phyloP scores from a whole-genome alignment of 176 grass and related monocot genomes.

The Oryza officinalis region DNA sequence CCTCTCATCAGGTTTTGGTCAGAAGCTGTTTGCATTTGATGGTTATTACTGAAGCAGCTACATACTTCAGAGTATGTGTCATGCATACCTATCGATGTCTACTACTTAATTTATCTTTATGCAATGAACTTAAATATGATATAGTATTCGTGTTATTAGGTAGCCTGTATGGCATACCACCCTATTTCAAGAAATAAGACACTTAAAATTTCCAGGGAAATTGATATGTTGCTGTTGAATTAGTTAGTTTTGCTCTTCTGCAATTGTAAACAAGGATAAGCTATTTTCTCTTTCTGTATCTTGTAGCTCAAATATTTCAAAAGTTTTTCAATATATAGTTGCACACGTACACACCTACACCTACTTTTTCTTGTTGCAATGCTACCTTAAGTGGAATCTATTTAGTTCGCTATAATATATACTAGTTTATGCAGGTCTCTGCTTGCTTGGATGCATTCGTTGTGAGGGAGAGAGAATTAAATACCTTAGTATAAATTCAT shows the following conservation, averaged over 20 bases:
- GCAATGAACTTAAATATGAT: background rate
- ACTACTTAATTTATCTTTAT: background rate
- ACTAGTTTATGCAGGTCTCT: background rate
- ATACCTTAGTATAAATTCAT: slow-evolving; percentile 12
- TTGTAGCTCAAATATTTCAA: background rate
- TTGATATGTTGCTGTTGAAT: background rate
- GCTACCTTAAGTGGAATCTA: background rate
- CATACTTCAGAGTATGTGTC: background rate
- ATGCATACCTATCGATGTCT: background rate
- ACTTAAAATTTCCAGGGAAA: background rate
- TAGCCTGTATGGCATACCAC: background rate
- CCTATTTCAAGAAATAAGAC: background rate
- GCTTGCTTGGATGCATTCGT: slow-evolving; percentile 19
- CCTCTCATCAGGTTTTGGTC: background rate
- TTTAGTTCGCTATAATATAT: background rate
- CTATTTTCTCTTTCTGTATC: background rate
- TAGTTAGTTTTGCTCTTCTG: background rate
- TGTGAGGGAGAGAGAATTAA: slow-evolving; percentile 13
- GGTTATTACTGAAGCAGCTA: background rate
- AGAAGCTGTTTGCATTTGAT: background rate
- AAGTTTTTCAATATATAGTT: background rate
- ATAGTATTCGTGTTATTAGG: background rate
- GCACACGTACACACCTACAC: background rate
- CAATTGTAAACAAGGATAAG: background rate
- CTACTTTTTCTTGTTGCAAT: background rate